Conservation (phyloP, 768 basidiomycete species). For the Sporobolomyces roseus region DNA sequence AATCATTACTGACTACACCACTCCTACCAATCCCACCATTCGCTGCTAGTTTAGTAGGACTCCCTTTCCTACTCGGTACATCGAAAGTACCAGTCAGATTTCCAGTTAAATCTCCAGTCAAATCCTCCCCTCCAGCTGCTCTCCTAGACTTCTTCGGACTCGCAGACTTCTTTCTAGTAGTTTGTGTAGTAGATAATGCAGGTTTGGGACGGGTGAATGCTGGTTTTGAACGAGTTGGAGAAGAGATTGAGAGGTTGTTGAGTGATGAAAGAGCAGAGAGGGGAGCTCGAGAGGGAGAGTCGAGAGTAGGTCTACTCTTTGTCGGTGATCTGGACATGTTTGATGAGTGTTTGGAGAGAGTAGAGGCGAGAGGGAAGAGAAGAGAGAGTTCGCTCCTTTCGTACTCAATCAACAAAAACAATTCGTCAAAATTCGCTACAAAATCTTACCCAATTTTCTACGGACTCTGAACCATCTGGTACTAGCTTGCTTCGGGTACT, state of each 20-base stretch:
- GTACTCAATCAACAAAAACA: neutral
- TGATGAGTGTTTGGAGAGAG: neutral
- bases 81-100: constrained; percentile 23
- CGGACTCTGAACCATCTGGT: too few species aligned
- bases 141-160: constrained; percentile 12
- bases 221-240: constrained; percentile 9
- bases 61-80: constrained; percentile 7
- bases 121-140: constrained; percentile 10
- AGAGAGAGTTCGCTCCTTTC: neutral
- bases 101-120: constrained; percentile 1
- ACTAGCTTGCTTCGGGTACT: too few species aligned
- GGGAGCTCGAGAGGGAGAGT: constrained; percentile 22
- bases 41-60: constrained; percentile 23
- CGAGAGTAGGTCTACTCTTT: constrained; percentile 4
- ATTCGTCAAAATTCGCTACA: too few species aligned
- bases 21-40: constrained; percentile 7
- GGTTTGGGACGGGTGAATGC: neutral
- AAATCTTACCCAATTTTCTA: too few species aligned
- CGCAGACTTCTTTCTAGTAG: constrained; percentile 30
- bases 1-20: constrained; percentile 27
- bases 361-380: neutral
- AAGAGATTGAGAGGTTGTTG: constrained; percentile 24
- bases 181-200: constrained; percentile 19
- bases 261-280: constrained; percentile 18
- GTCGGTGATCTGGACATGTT: constrained; percentile 23